Conservation (phyloP, 768 basidiomycete genomes). For the Termitomyces sp. region DNA sequence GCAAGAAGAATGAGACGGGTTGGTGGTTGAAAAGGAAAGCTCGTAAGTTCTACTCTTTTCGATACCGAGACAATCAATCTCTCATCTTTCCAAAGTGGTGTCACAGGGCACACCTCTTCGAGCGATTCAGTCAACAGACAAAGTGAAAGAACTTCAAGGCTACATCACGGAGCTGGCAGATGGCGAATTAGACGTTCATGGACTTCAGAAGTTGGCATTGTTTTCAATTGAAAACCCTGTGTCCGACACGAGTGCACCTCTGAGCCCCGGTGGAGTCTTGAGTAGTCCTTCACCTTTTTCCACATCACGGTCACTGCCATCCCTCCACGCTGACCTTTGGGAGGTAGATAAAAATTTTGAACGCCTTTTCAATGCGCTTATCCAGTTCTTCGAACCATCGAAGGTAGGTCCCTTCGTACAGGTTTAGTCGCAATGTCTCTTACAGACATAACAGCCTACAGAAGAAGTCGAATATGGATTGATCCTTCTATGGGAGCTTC, state of each 20-base stretch:
- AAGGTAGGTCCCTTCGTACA: constrained; percentile 40
- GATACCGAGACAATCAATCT: neutral
- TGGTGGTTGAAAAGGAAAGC: constrained; percentile 84
- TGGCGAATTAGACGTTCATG: constrained; percentile 42
- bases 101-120: constrained; percentile 42
- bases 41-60: constrained; percentile 38
- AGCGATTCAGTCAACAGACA: constrained; percentile 30
- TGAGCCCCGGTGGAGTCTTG: constrained; percentile 46
- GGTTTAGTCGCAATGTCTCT: neutral
- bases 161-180: constrained; percentile 50
- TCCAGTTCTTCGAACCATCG: constrained; percentile 54
- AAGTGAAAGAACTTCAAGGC: constrained; percentile 43
- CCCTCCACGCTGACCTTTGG: constrained; percentile 62
- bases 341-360: constrained; percentile 66
- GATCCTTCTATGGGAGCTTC: constrained; percentile 78
- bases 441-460: constrained; percentile 38
- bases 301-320: constrained; percentile 32
- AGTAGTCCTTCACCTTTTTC: constrained; percentile 54
- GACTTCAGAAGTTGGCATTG: constrained; percentile 61
- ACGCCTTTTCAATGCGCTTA: constrained; percentile 58
- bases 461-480: constrained; percentile 73
- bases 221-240: constrained; percentile 59
- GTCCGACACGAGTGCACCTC: constrained; percentile 46
- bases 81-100: constrained; percentile 32
- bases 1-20: constrained; percentile 60